Conservation (phyloP, 1,139 yeast genomes). For the Geotrichum cucujoidarum region DNA sequence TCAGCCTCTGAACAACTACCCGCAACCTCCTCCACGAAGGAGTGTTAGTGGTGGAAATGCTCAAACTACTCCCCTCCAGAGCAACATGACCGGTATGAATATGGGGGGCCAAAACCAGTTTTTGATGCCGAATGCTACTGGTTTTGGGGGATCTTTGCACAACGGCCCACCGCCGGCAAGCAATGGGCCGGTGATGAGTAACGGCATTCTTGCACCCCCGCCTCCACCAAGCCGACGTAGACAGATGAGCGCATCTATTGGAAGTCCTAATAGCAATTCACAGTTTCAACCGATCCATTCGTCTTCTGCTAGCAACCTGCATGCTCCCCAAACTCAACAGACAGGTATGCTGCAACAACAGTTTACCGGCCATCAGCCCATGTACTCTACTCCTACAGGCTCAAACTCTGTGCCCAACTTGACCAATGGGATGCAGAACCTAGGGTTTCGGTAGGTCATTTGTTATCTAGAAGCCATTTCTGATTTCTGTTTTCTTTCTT, state of each 20-base stretch:
- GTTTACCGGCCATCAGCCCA: slow-evolving; percentile 10
- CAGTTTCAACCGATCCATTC: slow-evolving; percentile 6
- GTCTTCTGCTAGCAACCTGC: slow-evolving; percentile 12
- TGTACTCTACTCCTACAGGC: slow-evolving; percentile 10
- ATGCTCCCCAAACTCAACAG: not conserved
- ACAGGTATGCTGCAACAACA: slow-evolving; percentile 7
- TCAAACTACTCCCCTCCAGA: not conserved
- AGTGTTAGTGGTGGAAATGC: slow-evolving; percentile 10
- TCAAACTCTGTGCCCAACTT: slow-evolving; percentile 18
- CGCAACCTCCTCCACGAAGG: slow-evolving; percentile 15
- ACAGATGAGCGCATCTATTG: slow-evolving; percentile 1
- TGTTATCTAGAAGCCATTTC: no score
- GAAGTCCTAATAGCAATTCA: not conserved
- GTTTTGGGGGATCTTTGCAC: slow-evolving; percentile 3
- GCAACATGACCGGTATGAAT: not conserved
- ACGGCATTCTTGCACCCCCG: slow-evolving; percentile 17
- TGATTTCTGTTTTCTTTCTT: no score
- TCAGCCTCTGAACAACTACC: not conserved
- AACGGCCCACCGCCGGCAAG: slow-evolving; percentile 10
- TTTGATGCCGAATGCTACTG: not conserved
- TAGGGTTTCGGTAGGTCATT: slow-evolving; percentile 1
- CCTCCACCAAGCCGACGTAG: slow-evolving; percentile 16
- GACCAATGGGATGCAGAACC: slow-evolving; percentile 14
- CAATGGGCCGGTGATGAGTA: slow-evolving; percentile 7
- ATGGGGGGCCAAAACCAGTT: slow-evolving; percentile 3